Base-by-base conservation (phyloP, 768 basidiomycete species). In the Mycena haematopus region DNA sequence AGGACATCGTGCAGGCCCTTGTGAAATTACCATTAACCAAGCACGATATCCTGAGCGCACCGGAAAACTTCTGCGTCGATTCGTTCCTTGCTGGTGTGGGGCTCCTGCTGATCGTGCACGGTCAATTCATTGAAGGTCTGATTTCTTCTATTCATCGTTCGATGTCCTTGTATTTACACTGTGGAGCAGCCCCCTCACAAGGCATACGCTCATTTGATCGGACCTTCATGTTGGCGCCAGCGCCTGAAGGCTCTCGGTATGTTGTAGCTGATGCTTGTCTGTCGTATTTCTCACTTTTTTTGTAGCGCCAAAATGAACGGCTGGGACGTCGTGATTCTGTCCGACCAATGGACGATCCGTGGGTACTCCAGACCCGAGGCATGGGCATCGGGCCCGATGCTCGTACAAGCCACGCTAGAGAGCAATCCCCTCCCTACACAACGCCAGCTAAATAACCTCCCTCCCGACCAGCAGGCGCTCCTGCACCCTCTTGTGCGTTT, bases 151-250 rank as follows among this genome's bases (percentile, higher is more conserved):
- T 31, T 56, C 35, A 27, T 45, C 36, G 15, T 52, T 25, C 10
- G 19, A 31, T 35, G 7, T 19, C 14, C 2, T n/a, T 24, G 15
- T 44, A 15, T 35, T 58, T 10, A 65, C 35, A 11, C 15, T 27
- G 33, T 58, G 33, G 1, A 67, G 14, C 52, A 92, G 90, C 84
- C 67, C 88, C 90, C 27, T 80, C 86, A 10, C 85, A 86, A 56
- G 95, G 95, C 13, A 77, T 94, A 24, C 86, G 96, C 49, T 96
- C 95, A 22, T 99, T 99, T 75, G 95, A 97, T 73, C 84, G 97
- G 60, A 89, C 93, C 0, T 96, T 99, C 71, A 83, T 99, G 57
- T 79, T 99, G 25, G 87, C 88, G 6, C 90, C 91, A 40, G 90
- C 95, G 3, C 76, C 87, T 25, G 87, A 90, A 54, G 91, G 89